phyloP scores from a whole-genome alignment of 805 yeast species.

The Saccharomycopsis sp. region DNA sequence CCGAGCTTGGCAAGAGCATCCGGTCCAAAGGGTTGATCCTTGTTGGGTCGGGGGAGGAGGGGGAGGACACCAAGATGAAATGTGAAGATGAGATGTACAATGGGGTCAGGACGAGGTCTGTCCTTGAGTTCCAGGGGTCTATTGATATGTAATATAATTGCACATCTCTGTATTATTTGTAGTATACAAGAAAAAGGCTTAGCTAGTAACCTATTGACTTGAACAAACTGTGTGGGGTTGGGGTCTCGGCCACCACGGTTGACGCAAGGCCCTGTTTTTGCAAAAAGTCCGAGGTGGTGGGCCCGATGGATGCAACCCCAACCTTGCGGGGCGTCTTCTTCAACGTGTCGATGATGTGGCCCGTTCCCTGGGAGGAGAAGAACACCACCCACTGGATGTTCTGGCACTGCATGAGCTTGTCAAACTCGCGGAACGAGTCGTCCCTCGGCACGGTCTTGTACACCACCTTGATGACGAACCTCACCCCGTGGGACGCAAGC shows the following conservation, averaged over 20 bases:
- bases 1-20: constrained; percentile 64
- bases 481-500: constrained; percentile 35
- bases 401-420: background rate
- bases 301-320: constrained; percentile 79
- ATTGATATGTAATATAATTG: constrained; percentile 33
- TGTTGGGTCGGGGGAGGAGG: constrained; percentile 51
- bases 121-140: constrained; percentile 57
- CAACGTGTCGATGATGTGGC: constrained; percentile 45
- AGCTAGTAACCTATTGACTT: background rate
- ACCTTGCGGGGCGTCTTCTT: constrained; percentile 17
- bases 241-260: constrained; percentile 57
- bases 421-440: constrained; percentile 37
- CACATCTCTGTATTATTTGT: background rate
- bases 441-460: constrained; percentile 54
- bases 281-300: constrained; percentile 68
- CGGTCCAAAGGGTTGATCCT: constrained; percentile 74
- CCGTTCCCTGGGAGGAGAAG: constrained; percentile 88
- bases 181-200: background rate
- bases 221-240: constrained; percentile 55
- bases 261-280: constrained; percentile 44
- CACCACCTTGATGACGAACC: constrained; percentile 51
- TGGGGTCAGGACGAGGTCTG: constrained; percentile 56
- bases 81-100: constrained; percentile 39
- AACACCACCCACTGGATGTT: constrained; percentile 58
- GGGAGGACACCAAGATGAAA: constrained; percentile 44